Conservation (phyloP, 768 basidiomycete genomes). For the Naematelia encephala region DNA sequence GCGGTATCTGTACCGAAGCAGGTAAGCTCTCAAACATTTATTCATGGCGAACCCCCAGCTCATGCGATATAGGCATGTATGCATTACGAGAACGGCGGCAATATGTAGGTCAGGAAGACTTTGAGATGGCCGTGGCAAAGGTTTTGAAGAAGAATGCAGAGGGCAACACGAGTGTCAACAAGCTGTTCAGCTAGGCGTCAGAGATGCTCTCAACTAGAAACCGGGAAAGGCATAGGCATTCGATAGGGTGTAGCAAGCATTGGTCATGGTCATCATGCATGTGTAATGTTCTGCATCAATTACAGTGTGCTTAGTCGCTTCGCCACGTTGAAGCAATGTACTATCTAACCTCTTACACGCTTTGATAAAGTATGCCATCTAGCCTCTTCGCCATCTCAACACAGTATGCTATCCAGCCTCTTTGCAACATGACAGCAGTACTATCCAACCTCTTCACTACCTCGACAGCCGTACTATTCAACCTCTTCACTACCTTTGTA, state of each 20-base stretch:
- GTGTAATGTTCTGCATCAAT: not conserved
- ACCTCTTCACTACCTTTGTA: too few species aligned
- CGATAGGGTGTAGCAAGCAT: too few species aligned
- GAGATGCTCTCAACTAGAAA: not conserved
- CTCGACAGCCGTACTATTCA: too few species aligned
- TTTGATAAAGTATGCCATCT: too few species aligned
- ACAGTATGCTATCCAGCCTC: too few species aligned
- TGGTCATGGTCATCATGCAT: constrained; percentile 1
- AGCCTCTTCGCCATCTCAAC: too few species aligned
- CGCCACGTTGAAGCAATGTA: too few species aligned
- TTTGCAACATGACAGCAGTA: too few species aligned
- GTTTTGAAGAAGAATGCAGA: constrained; percentile 96
- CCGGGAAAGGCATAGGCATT: too few species aligned
- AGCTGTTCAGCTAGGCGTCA: constrained; percentile 64
- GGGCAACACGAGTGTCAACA: constrained; percentile 88
- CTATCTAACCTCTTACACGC: too few species aligned
- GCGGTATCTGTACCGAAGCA: constrained; percentile 97
- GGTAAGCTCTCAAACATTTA: constrained; percentile 55
- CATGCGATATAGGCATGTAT: constrained; percentile 71
- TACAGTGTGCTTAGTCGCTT: too few species aligned
- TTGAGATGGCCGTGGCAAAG: constrained; percentile 97
- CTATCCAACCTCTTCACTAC: too few species aligned
- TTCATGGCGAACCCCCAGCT: not conserved
- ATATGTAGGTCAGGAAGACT: constrained; percentile 97
- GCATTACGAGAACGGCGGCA: constrained; percentile 90